phyloP scores from a whole-genome alignment of 257 asterid genomes.

The Primulina tabacum region DNA sequence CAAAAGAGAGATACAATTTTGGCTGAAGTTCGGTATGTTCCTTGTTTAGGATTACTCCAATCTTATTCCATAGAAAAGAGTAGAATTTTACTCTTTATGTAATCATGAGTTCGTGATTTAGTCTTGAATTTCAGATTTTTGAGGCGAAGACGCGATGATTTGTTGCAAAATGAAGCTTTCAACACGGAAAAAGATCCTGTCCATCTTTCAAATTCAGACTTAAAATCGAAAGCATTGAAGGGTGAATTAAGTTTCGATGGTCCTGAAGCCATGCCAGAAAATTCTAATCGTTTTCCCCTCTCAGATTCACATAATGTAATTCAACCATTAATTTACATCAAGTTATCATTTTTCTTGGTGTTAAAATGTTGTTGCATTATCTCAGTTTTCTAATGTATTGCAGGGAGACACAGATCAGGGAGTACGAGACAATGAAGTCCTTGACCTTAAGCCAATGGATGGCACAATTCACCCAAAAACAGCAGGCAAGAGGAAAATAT shows the following conservation, averaged over 20 bases:
- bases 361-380: neutral
- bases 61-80: neutral
- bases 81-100: neutral
- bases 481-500: constrained; percentile 31
- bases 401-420: constrained; percentile 26
- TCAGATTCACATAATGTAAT: constrained; percentile 22
- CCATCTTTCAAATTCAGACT: constrained; percentile 18
- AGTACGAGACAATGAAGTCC: neutral
- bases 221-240: constrained; percentile 21
- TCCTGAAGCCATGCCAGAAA: constrained; percentile 13
- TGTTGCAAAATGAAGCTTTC: constrained; percentile 24
- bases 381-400: constrained; percentile 5
- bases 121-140: constrained; percentile 42
- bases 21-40: constrained; percentile 46
- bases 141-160: constrained; percentile 33
- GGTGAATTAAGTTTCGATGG: constrained; percentile 15
- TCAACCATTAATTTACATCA: neutral
- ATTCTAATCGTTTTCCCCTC: constrained; percentile 18
- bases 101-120: neutral
- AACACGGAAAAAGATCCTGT: constrained; percentile 8
- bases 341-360: neutral
- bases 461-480: constrained; percentile 14
- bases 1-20: constrained; percentile 30
- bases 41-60: neutral
- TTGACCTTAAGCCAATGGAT: constrained; percentile 18